Percentiles rank a stretch among this genome's conserved stretches.
Conservation (phyloP, 768 basidiomycete genomes). For the Mycena galericulata region DNA sequence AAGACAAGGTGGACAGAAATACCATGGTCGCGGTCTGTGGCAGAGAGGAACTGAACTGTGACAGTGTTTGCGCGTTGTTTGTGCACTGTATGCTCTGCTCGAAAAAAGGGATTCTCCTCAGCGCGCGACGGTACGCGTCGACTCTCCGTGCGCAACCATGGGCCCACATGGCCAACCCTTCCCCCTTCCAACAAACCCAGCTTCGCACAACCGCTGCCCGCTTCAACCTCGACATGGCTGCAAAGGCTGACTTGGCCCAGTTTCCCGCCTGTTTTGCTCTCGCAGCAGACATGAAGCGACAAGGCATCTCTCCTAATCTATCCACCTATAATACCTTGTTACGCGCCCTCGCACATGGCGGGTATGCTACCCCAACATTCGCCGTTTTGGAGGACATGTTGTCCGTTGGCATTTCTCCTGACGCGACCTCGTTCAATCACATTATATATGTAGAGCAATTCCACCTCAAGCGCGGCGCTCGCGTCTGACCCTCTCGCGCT, state of each 20-base stretch:
- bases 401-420: conserved; percentile 59
- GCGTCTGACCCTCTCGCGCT: conserved; percentile 25
- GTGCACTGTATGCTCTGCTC: too few relatives aligned
- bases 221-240: conserved; percentile 46
- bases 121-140: conserved; percentile 19
- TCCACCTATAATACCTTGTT: conserved; percentile 70
- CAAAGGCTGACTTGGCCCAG: conserved; percentile 45
- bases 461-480: background rate
- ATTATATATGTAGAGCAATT: conserved; percentile 56
- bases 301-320: conserved; percentile 64
- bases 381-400: conserved; percentile 81
- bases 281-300: conserved; percentile 69
- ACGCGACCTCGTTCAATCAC: conserved; percentile 65
- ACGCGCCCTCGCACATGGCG: conserved; percentile 56
- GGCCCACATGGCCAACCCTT: conserved; percentile 40
- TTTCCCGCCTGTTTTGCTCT: conserved; percentile 56
- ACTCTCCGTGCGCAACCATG: conserved; percentile 40
- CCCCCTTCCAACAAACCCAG: conserved; percentile 40
- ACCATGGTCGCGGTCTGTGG: conserved; percentile 46
- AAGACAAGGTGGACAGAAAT: conserved; percentile 3
- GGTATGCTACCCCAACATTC: conserved; percentile 63
- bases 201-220: conserved; percentile 39
- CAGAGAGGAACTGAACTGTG: conserved; percentile 32
- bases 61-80: conserved; percentile 10
- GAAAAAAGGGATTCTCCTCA: conserved; percentile 15